phyloP scores from a whole-genome alignment of 257 asterid species.

The Solanum medicagineum region DNA sequence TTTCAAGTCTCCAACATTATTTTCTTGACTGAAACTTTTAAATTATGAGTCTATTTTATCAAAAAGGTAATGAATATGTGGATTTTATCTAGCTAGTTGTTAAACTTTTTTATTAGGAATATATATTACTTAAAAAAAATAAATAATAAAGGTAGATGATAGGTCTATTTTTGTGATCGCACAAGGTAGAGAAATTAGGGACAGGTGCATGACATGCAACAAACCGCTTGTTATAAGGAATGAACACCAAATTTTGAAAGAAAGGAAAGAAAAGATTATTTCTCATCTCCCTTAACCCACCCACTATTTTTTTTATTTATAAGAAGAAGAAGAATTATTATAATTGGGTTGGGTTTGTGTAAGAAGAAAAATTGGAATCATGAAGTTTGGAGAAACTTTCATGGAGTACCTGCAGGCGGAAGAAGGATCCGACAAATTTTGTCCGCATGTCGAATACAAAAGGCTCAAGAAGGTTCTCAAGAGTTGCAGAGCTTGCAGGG shows the following conservation, averaged over 20 bases:
- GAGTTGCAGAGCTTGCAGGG: constrained; percentile 58
- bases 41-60: too few relatives aligned
- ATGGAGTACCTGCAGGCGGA: constrained; percentile 52
- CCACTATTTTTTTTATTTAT: neutral
- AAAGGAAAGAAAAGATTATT: neutral
- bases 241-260: too few relatives aligned
- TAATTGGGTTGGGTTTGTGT: neutral
- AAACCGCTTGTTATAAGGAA: neutral
- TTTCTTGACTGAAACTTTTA: too few relatives aligned
- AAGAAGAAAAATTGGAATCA: constrained; percentile 1
- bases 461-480: constrained; percentile 79
- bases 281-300: neutral
- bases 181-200: neutral
- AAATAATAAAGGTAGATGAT: neutral
- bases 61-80: too few relatives aligned
- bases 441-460: constrained; percentile 65
- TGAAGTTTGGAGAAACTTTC: constrained; percentile 85
- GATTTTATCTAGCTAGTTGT: too few relatives aligned
- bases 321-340: neutral
- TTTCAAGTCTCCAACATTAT: too few relatives aligned
- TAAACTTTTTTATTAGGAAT: neutral
- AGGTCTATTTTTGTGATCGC: neutral
- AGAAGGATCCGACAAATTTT: constrained; percentile 39
- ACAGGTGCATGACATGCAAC: neutral
- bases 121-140: neutral